A percentile compares a stretch with the other conserved stretches of the same genome.
phyloP scores from a whole-genome alignment of 805 yeast genomes.

The Candida andamanensis region DNA sequence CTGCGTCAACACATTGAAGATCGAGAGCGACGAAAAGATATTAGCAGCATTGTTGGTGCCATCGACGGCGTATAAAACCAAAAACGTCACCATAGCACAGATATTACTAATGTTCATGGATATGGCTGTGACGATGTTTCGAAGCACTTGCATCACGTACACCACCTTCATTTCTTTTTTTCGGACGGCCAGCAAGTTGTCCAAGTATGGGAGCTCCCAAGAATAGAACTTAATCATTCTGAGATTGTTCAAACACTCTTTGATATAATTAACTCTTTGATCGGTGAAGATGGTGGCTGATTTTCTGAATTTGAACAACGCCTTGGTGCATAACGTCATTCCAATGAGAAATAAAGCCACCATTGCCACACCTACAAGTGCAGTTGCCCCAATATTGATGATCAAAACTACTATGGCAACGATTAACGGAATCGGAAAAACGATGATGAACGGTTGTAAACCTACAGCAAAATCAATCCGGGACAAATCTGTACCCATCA shows the following conservation, averaged over 20 bases:
- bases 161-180: conserved; percentile 55
- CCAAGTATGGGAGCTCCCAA: conserved; percentile 80
- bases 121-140: conserved; percentile 57
- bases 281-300: conserved; percentile 64
- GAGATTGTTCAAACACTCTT: conserved; percentile 73
- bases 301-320: conserved; percentile 50
- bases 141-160: conserved; percentile 55
- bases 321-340: conserved; percentile 44
- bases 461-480: conserved; percentile 71
- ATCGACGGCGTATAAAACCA: conserved; percentile 32
- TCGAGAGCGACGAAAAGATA: conserved; percentile 63
- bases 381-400: conserved; percentile 57
- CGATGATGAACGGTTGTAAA: conserved; percentile 56
- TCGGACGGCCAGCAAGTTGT: conserved; percentile 52
- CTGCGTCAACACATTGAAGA: conserved; percentile 56
- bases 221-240: conserved; percentile 83
- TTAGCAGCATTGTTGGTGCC: conserved; percentile 47
- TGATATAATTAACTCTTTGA: conserved; percentile 63
- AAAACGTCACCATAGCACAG: conserved; percentile 56
- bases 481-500: conserved; percentile 76
- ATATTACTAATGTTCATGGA: conserved; percentile 64
- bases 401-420: conserved; percentile 61
- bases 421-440: conserved; percentile 61
- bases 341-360: conserved; percentile 45
- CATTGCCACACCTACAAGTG: conserved; percentile 62